Base-by-base conservation (phyloP, 352 stramenopile species). In the Globisporangium solare region DNA sequence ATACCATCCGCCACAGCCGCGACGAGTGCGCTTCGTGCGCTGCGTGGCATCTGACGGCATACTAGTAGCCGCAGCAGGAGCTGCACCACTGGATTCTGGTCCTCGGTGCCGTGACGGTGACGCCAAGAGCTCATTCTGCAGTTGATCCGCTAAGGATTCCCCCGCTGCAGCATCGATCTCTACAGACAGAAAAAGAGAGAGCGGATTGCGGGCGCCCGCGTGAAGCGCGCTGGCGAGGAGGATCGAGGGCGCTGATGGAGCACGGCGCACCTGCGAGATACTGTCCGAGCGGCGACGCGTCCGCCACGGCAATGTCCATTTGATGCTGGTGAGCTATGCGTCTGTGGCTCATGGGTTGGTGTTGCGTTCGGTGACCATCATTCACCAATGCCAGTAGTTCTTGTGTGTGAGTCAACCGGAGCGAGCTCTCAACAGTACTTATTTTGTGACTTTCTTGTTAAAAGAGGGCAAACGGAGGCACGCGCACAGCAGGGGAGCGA, bases 281-380 rank as follows among this genome's bases (percentile, higher is more conserved):
- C 47, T 70, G 79, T 27, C 70, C 76, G n/a, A 89, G 66, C 14
- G 74, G 74, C 41, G 79, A 87, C 42, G 55, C 63, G 21, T 62
- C 54, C 6, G 62, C 49, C 43, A 87, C 58, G 0, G 59, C 58
- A 21, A 89, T 67, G 59, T 86, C 68, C 79, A 89, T 86, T 17
- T n/a, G 12, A 53, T 48, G 43, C 41, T 13, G 4, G 22, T 31
- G 22, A 42, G 3, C 1, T 17, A 42, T 18, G 39, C 39, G 2
- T 43, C 3, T 43, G 10, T 43, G 17, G 39, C 39, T n/a, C 4
- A 43, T 43, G 39, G 39, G 39, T 15, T n/a, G 2, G 39, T n/a
- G 12, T 43, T 43, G 39, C 17, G 12, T 6, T 35, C 6, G 6
- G 6, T 35, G 27, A 27, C 24, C 24, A 27, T 35, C 27, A 11